phyloP scores from a whole-genome alignment of 2,329 filamentous ascomycete species.

The Penicillium sp. region DNA sequence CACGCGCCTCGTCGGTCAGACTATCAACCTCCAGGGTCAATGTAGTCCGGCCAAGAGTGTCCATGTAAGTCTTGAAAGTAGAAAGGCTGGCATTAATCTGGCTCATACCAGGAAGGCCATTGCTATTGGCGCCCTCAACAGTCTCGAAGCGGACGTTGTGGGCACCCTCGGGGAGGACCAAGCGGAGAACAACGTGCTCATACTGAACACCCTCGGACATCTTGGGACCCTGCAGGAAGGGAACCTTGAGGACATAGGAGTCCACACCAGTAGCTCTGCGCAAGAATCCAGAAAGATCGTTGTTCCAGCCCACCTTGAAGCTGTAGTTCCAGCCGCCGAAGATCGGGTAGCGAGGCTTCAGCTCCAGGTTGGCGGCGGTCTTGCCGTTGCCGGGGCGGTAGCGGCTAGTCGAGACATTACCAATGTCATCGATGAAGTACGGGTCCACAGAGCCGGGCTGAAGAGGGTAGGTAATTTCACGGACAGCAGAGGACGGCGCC shows the following conservation, averaged over 20 bases:
- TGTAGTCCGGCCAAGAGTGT: slow-evolving; percentile 83
- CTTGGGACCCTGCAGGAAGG: slow-evolving; percentile 90
- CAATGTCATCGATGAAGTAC: slow-evolving; percentile 95
- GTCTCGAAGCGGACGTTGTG: slow-evolving; percentile 64
- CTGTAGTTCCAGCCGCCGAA: slow-evolving; percentile 99
- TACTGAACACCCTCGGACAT: slow-evolving; percentile 84
- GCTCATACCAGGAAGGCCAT: slow-evolving; percentile 65
- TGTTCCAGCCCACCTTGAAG: slow-evolving; percentile 95
- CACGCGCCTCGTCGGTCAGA: slow-evolving; percentile 85
- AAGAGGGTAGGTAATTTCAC: slow-evolving; percentile 78
- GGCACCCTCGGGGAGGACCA: slow-evolving; percentile 89
- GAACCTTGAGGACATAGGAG: slow-evolving; percentile 82
- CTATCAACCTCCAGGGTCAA: slow-evolving; percentile 80
- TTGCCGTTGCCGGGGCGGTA: slow-evolving; percentile 61
- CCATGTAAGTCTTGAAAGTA: slow-evolving; percentile 86
- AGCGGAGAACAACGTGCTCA: slow-evolving; percentile 72
- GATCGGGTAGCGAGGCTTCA: slow-evolving; percentile 92
- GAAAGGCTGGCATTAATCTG: slow-evolving; percentile 57
- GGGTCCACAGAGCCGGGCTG: slow-evolving; percentile 77
- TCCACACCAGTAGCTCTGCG: slow-evolving; percentile 61
- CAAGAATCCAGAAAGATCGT: slow-evolving; percentile 74
- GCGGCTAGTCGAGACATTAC: slow-evolving; percentile 90
- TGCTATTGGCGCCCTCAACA: slow-evolving; percentile 65
- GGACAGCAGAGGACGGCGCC: slow-evolving; percentile 74
- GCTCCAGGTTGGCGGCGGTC: slow-evolving; percentile 69